phyloP scores from a whole-genome alignment of 2,329 filamentous ascomycete genomes.

The Emydomyces testavorans region DNA sequence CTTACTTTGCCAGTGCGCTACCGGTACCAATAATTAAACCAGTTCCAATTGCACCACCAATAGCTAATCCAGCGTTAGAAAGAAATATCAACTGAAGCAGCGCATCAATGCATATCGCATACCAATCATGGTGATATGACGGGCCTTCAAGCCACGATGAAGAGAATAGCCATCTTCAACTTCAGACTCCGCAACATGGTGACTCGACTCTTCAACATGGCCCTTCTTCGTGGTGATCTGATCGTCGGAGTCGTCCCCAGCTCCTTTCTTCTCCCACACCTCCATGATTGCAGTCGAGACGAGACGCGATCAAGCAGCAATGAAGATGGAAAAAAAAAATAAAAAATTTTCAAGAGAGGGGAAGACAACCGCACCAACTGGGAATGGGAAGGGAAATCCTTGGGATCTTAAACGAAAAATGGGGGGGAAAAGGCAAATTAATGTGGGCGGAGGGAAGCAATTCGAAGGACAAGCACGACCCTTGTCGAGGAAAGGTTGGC shows the following conservation, averaged over 20 bases:
- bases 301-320: neutral
- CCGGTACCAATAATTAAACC: conserved; percentile 47
- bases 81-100: conserved; percentile 11
- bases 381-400: neutral
- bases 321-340: neutral
- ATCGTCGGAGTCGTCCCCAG: conserved; percentile 11
- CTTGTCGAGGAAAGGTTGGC: conserved; percentile 1
- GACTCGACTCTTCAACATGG: neutral
- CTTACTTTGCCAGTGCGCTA: conserved; percentile 32
- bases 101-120: conserved; percentile 36
- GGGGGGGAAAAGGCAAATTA: neutral
- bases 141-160: conserved; percentile 39
- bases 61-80: conserved; percentile 23
- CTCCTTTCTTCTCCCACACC: conserved; percentile 13
- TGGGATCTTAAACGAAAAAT: neutral
- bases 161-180: conserved; percentile 27
- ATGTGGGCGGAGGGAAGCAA: neutral
- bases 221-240: conserved; percentile 11
- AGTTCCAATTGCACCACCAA: conserved; percentile 48
- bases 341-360: too few species aligned
- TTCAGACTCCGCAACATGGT: conserved; percentile 17
- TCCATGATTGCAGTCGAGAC: conserved; percentile 10
- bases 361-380: neutral
- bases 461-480: neutral
- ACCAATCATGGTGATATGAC: conserved; percentile 49